Conservation (phyloP, 2,329 filamentous ascomycete genomes). For the Mollisiaceae sp. region DNA sequence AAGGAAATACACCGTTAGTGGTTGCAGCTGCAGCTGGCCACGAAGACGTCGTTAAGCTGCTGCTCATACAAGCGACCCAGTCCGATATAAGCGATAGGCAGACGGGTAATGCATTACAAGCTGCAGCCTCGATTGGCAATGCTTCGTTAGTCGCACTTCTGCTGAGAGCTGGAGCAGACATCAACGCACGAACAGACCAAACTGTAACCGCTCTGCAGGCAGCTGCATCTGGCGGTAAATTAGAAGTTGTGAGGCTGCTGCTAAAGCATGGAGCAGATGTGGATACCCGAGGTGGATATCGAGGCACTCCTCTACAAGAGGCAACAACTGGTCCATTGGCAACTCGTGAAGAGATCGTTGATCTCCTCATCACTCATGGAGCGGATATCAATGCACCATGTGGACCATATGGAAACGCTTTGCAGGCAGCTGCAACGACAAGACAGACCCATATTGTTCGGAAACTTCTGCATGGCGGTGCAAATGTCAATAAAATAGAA, state of each 20-base stretch:
- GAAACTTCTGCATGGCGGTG: too few relatives aligned
- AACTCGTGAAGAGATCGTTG: neutral
- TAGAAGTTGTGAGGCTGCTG: neutral
- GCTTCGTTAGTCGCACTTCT: neutral
- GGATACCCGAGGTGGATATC: constrained; percentile 12
- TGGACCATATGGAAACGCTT: neutral
- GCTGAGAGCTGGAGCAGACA: neutral
- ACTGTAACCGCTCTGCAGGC: neutral
- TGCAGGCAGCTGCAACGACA: constrained; percentile 14
- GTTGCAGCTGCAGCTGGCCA: too few relatives aligned
- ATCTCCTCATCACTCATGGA: constrained; percentile 13
- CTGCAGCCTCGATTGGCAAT: neutral
- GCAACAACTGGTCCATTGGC: neutral
- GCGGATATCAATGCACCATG: constrained; percentile 7
- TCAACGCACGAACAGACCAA: neutral
- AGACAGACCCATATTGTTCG: neutral
- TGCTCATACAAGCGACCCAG: too few relatives aligned
- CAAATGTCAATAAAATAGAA: too few relatives aligned
- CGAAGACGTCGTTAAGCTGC: too few relatives aligned
- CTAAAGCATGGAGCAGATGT: constrained; percentile 17
- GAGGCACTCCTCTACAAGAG: too few relatives aligned
- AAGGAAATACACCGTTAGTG: too few relatives aligned
- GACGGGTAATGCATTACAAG: constrained; percentile 11
- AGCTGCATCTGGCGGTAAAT: neutral
- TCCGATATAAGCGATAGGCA: too few relatives aligned